Percentiles rank a stretch among this genome's conserved stretches.
These are phyloP conservation scores for Linum lewisii DNA, from an alignment of 345 rosid genomes.

Conservation along the genomic window DNA sequence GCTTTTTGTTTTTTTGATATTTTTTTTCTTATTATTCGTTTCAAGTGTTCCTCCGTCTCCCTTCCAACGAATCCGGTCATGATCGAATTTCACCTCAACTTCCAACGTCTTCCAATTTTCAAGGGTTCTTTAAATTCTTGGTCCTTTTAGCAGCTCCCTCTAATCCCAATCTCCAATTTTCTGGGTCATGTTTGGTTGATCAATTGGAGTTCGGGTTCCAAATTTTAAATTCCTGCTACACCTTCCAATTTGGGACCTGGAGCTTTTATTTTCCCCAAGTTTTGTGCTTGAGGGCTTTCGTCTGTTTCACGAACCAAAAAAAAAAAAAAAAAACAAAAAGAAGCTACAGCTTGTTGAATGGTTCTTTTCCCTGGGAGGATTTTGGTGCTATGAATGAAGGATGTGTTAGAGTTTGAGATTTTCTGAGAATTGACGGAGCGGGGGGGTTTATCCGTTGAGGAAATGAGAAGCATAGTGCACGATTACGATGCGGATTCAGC, in stretches of 20 bases:
- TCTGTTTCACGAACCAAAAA: too few species aligned
- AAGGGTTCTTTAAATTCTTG: neutral
- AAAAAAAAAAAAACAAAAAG: too few species aligned
- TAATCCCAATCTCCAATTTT: slow-evolving; percentile 10
- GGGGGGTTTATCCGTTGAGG: slow-evolving; percentile 22
- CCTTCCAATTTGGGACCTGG: neutral
- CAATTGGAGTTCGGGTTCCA: slow-evolving; percentile 4
- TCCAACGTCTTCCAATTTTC: neutral
- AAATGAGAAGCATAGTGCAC: slow-evolving; percentile 26
- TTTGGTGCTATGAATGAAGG: neutral
- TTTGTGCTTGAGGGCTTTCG: too few species aligned
- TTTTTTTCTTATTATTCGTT: neutral
- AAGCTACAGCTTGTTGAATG: slow-evolving; percentile 6
- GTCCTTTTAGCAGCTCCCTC: too few species aligned
- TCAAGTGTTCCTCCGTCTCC: neutral
- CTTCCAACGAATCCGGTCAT: neutral
- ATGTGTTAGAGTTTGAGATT: slow-evolving; percentile 15
- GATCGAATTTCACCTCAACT: neutral
- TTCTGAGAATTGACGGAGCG: neutral
- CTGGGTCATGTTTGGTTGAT: slow-evolving; percentile 18
- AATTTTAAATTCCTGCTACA: slow-evolving; percentile 11
- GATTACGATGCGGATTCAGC: slow-evolving; percentile 22
- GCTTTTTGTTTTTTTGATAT: neutral
- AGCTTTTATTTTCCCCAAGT: neutral
- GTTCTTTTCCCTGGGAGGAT: slow-evolving; percentile 1